Conservation (phyloP, 176 grass and related monocot species). For the Calamus simplicifolius region DNA sequence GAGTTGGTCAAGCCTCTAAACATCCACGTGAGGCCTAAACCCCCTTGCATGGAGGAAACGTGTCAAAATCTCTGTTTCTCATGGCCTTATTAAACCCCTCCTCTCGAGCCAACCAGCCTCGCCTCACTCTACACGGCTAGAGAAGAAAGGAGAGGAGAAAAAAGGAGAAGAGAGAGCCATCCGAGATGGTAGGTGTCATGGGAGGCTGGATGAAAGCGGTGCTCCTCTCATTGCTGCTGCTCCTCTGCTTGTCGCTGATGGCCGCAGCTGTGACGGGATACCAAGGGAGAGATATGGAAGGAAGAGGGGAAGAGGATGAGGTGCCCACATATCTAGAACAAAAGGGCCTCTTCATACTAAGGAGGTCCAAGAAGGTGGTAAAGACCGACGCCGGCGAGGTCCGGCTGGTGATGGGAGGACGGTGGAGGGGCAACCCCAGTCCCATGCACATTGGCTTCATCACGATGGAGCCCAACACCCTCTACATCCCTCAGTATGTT, state of each 20-base stretch:
- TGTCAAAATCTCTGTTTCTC: too few relatives aligned
- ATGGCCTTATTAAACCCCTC: too few relatives aligned
- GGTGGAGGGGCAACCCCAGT: neutral
- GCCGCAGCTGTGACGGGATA: neutral
- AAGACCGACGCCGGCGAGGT: neutral
- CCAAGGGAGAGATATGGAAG: neutral
- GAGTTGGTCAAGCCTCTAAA: too few relatives aligned
- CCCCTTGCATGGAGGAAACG: too few relatives aligned
- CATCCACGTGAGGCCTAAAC: too few relatives aligned
- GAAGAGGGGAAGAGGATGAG: neutral
- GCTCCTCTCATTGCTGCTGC: neutral
- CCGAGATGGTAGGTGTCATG: too few relatives aligned
- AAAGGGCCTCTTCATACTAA: constrained; percentile 1
- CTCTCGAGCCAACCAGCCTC: too few relatives aligned
- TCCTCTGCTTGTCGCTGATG: neutral
- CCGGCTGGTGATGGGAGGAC: too few relatives aligned
- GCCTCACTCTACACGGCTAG: too few relatives aligned
- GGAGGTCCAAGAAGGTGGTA: neutral
- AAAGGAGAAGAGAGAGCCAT: too few relatives aligned
- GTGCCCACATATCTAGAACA: neutral
- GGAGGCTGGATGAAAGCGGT: too few relatives aligned
- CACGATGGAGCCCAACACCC: neutral
- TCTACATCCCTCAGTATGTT: constrained; percentile 2
- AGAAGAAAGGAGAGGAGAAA: too few relatives aligned
- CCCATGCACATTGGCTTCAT: constrained; percentile 3